Percentiles rank a stretch among this genome's conserved stretches.
These are phyloP conservation scores for Zea luxurians DNA, from an alignment of 176 grass and related monocot genomes.

Conservation along the genomic window DNA sequence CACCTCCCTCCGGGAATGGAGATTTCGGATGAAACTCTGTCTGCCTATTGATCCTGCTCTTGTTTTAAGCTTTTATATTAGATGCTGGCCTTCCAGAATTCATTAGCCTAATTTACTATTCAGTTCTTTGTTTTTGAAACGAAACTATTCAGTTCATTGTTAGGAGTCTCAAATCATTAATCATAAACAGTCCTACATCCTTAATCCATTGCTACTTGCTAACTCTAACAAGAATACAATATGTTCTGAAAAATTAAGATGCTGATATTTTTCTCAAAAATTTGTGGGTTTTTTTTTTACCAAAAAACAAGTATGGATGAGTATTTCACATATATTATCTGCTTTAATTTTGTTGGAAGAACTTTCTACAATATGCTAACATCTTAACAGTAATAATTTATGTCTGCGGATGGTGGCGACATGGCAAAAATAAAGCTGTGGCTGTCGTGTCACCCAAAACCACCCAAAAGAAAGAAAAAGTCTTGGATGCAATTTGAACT, in stretches of 20 bases:
- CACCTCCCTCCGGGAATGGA: not conserved
- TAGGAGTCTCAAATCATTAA: not conserved
- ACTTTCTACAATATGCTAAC: not conserved
- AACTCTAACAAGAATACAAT: not conserved
- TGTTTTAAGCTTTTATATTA: constrained; percentile 14
- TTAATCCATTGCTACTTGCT: not conserved
- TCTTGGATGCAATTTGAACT: not conserved
- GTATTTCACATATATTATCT: not conserved
- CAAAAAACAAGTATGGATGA: not conserved
- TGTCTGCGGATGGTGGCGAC: not conserved
- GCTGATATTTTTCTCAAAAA: not conserved
- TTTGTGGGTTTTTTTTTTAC: not conserved
- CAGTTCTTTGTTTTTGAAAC: no score
- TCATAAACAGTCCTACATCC: not conserved
- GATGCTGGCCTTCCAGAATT: not conserved
- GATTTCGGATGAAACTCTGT: not conserved
- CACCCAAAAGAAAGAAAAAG: not conserved
- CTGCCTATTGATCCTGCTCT: not conserved
- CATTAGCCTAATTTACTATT: not conserved
- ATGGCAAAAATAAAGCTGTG: not conserved
- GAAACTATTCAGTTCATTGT: not conserved
- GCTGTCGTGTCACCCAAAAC: not conserved
- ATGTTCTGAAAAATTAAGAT: not conserved
- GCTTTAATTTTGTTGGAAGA: not conserved
- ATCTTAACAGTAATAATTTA: not conserved